A percentile compares a stretch with the other conserved stretches of the same genome.
Evolutionary conservation across 202 grass and related monocot species (phyloP).

Genomic region (Zizania palustris): DNA sequence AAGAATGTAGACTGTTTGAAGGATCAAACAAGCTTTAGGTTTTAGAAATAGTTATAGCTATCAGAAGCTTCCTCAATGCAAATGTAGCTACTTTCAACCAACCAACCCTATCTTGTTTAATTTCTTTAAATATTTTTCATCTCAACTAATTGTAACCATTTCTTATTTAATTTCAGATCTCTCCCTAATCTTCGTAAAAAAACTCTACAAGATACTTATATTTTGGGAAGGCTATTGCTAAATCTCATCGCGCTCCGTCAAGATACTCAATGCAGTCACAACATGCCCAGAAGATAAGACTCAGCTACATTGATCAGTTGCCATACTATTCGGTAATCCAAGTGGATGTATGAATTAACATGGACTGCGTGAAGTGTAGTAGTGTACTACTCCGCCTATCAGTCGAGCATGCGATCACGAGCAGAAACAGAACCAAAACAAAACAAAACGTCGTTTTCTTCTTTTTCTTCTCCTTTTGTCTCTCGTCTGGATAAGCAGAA

Average conservation of each 20-base stretch:
- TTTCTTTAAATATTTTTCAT: too few species aligned
- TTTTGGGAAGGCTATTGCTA: neutral
- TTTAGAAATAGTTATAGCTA: too few species aligned
- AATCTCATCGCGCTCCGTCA: slow-evolving; percentile 29
- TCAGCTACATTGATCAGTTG: slow-evolving; percentile 35
- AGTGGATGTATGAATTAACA: slow-evolving; percentile 28
- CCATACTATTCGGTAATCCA: slow-evolving; percentile 29
- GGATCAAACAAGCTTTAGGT: too few species aligned
- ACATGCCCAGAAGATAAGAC: slow-evolving; percentile 32
- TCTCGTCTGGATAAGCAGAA: neutral
- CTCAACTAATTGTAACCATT: too few species aligned
- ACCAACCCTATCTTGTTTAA: too few species aligned
- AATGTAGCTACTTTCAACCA: too few species aligned
- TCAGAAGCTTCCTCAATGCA: too few species aligned
- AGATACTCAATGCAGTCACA: slow-evolving; percentile 26
- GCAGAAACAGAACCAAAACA: slow-evolving; percentile 15
- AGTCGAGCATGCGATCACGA: slow-evolving; percentile 46
- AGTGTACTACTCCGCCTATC: slow-evolving; percentile 16
- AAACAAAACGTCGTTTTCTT: slow-evolving; percentile 16
- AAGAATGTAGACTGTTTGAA: too few species aligned
- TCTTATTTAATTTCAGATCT: too few species aligned
- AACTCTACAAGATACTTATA: too few species aligned
- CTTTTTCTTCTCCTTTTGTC: neutral
- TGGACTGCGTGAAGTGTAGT: slow-evolving; percentile 19
- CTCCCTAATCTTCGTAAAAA: too few species aligned